These are phyloP conservation scores for Canavalia ensiformis DNA, from an alignment of 306 rosid species.

Conservation along the genomic window DNA sequence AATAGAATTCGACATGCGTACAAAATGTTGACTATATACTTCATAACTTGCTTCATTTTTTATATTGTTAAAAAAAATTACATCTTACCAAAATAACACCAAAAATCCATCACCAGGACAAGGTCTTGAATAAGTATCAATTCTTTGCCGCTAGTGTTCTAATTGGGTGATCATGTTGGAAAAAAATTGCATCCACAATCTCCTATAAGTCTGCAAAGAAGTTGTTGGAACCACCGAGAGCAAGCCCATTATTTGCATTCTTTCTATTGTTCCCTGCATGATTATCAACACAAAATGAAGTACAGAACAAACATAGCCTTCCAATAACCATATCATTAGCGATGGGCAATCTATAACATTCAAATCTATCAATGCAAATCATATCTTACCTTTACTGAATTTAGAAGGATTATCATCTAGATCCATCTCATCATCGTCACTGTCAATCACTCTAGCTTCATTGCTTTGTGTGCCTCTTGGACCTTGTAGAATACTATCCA, in stretches of 20 bases:
- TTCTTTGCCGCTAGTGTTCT: neutral
- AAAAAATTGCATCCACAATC: conserved; percentile 21
- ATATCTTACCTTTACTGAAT: conserved; percentile 57
- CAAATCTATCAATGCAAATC: neutral
- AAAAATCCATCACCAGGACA: too few species aligned
- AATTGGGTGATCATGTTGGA: conserved; percentile 6
- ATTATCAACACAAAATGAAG: conserved; percentile 33
- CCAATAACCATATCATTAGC: conserved; percentile 16
- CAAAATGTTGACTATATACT: too few species aligned
- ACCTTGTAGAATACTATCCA: conserved; percentile 70
- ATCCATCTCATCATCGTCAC: conserved; percentile 72
- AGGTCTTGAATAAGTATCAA: too few species aligned
- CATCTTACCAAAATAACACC: too few species aligned
- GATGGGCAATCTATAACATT: conserved; percentile 3
- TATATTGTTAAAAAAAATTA: too few species aligned
- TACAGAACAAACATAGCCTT: conserved; percentile 6
- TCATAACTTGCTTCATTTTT: too few species aligned
- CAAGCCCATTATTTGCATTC: conserved; percentile 53
- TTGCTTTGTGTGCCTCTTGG: conserved; percentile 48
- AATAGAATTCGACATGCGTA: too few species aligned
- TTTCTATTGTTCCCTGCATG: conserved; percentile 65
- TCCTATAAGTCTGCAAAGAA: conserved; percentile 72
- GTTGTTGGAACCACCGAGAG: conserved; percentile 36
- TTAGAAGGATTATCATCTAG: conserved; percentile 54
- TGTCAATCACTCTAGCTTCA: conserved; percentile 49